These are phyloP conservation scores for Thielaviopsis punctulata DNA, from an alignment of 2,329 filamentous ascomycete genomes.

Conservation along the genomic window DNA sequence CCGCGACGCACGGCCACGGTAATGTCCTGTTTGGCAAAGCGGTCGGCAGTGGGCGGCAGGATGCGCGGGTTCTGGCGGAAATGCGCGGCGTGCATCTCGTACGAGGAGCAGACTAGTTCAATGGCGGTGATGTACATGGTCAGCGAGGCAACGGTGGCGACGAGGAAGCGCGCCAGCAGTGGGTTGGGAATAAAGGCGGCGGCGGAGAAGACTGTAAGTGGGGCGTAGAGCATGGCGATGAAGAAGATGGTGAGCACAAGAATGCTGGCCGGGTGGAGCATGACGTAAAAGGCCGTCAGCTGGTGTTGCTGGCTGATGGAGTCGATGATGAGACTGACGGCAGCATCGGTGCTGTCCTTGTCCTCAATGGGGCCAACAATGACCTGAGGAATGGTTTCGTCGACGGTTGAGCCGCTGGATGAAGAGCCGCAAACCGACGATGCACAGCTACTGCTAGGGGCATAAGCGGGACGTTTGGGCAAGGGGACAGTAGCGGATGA, in stretches of 20 bases:
- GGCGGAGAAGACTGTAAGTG: constrained; percentile 21
- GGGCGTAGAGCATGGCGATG: constrained; percentile 24
- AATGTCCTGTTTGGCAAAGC: constrained; percentile 28
- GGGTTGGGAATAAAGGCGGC: constrained; percentile 15
- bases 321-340: constrained; percentile 59
- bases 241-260: constrained; percentile 25
- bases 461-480: not conserved
- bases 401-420: constrained; percentile 24
- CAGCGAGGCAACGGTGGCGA: constrained; percentile 40
- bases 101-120: constrained; percentile 41
- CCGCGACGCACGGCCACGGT: constrained; percentile 40
- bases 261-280: constrained; percentile 42
- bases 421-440: constrained; percentile 11
- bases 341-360: constrained; percentile 43
- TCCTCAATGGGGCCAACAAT: constrained; percentile 36
- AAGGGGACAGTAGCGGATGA: not conserved
- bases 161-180: constrained; percentile 36
- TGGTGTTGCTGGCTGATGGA: constrained; percentile 71
- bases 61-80: constrained; percentile 45
- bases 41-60: constrained; percentile 13
- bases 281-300: constrained; percentile 41
- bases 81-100: constrained; percentile 44
- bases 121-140: constrained; percentile 46
- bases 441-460: not conserved
- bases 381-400: constrained; percentile 33